Percentiles rank a stretch among this genome's conserved stretches.
phyloP scores from a whole-genome alignment of 805 yeast species.

The Millerozyma acaciae region DNA sequence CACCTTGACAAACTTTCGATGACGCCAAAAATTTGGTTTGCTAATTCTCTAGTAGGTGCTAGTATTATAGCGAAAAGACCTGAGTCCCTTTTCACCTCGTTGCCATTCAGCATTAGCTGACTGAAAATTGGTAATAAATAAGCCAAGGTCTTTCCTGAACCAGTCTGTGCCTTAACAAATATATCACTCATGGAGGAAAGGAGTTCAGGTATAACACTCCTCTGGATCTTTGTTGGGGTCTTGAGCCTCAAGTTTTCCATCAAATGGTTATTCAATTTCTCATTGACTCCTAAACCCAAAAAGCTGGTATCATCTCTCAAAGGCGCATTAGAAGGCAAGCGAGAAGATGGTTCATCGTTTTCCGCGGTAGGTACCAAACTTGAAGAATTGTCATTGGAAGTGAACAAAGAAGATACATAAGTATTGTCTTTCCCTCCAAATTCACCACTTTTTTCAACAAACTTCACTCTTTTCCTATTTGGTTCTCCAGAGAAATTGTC shows the following conservation, averaged over 20 bases:
- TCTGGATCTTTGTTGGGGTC: slow-evolving; percentile 85
- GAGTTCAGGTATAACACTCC: slow-evolving; percentile 65
- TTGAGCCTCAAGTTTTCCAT: slow-evolving; percentile 50
- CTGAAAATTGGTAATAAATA: slow-evolving; percentile 81
- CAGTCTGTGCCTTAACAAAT: slow-evolving; percentile 95
- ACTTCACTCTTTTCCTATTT: slow-evolving; percentile 34
- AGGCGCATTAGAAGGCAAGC: slow-evolving; percentile 82
- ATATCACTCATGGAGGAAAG: slow-evolving; percentile 48
- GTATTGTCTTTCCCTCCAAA: slow-evolving; percentile 56
- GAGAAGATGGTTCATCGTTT: slow-evolving; percentile 31
- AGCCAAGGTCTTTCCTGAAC: slow-evolving; percentile 94
- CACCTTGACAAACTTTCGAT: slow-evolving; percentile 68
- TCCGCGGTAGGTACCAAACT: slow-evolving; percentile 53
- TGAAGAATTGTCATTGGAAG: slow-evolving; percentile 38
- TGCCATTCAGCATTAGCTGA: slow-evolving; percentile 53
- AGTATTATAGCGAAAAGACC: slow-evolving; percentile 88
- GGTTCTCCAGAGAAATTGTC: too few relatives aligned
- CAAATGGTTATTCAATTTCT: slow-evolving; percentile 50
- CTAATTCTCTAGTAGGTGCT: slow-evolving; percentile 94
- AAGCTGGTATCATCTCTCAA: slow-evolving; percentile 66
- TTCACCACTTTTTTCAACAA: slow-evolving; percentile 48
- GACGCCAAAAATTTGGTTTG: slow-evolving; percentile 82
- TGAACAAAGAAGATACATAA: slow-evolving; percentile 80
- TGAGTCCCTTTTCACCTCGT: slow-evolving; percentile 50
- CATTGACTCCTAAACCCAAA: slow-evolving; percentile 64